These are phyloP conservation scores for Panellus pusillus DNA, from an alignment of 768 basidiomycete genomes.

Conservation along the genomic window DNA sequence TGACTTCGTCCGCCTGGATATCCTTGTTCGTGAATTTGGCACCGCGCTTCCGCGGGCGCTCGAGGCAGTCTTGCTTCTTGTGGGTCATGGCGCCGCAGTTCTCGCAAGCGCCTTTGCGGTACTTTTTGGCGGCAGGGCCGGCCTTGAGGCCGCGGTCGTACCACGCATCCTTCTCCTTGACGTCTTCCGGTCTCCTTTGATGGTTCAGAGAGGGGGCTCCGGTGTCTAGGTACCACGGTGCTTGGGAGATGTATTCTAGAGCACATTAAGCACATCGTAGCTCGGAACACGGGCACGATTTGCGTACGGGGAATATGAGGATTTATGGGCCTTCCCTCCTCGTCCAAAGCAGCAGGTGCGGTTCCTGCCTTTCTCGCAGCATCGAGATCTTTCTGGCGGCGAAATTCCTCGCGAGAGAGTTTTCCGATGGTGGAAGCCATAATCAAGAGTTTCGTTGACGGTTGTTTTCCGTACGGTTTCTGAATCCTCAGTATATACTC, in stretches of 20 bases:
- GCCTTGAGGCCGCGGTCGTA: constrained; percentile 85
- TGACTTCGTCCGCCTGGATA: constrained; percentile 88
- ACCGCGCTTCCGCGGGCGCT: constrained; percentile 94
- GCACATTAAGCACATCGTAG: neutral
- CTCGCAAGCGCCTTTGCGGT: constrained; percentile 96
- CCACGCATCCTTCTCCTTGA: constrained; percentile 82
- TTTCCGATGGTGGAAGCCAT: constrained; percentile 57
- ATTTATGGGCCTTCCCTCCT: constrained; percentile 94
- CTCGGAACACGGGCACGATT: neutral
- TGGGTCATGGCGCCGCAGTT: constrained; percentile 98
- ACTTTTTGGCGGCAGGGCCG: constrained; percentile 94
- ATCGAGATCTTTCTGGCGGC: constrained; percentile 94
- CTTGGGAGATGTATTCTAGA: constrained; percentile 95
- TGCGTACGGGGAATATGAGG: constrained; percentile 95
- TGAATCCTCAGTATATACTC: too few species aligned
- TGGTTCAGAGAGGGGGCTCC: constrained; percentile 92
- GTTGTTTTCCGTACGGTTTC: neutral
- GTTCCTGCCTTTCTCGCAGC: constrained; percentile 98
- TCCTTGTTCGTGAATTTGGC: constrained; percentile 90
- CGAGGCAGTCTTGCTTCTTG: constrained; percentile 87
- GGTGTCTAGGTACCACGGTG: constrained; percentile 97
- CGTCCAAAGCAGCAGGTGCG: constrained; percentile 92
- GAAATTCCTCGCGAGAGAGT: constrained; percentile 91
- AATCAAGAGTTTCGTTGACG: constrained; percentile 4
- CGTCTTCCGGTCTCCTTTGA: constrained; percentile 78